Evolutionary conservation across 2,329 filamentous ascomycete genomes (phyloP).

Genomic region (Talaromyces pinophilus): DNA sequence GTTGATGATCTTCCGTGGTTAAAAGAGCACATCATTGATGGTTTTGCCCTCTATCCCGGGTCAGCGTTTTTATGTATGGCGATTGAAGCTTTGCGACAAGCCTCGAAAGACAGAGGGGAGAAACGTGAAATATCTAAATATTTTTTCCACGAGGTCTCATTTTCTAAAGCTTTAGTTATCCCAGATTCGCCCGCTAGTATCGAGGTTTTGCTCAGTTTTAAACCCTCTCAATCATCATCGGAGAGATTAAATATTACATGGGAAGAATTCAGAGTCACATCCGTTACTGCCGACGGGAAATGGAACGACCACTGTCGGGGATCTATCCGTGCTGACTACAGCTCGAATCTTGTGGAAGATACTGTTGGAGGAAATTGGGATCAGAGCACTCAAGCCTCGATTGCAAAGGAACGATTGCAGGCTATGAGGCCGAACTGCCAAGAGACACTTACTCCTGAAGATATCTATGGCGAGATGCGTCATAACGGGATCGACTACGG

Average conservation of each 20-base stretch:
- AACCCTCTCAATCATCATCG: not conserved
- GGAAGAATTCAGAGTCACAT: not conserved
- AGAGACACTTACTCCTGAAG: not conserved
- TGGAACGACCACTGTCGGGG: constrained; percentile 12
- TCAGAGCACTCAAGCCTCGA: not conserved
- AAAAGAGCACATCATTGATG: constrained; percentile 35
- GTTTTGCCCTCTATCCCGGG: constrained; percentile 29
- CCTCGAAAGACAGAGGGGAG: not conserved
- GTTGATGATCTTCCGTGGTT: constrained; percentile 38
- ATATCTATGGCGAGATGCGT: not conserved
- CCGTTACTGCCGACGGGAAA: not conserved
- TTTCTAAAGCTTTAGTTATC: constrained; percentile 8
- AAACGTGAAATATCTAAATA: not conserved
- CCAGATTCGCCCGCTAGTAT: not conserved
- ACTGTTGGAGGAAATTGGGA: not conserved
- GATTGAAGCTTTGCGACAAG: constrained; percentile 28
- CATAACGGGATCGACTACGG: not conserved
- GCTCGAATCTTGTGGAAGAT: not conserved
- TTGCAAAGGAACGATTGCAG: not conserved
- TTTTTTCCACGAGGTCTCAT: not conserved
- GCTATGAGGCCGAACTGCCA: not conserved
- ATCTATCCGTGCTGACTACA: not conserved
- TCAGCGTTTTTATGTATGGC: constrained; percentile 34
- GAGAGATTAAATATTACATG: not conserved
- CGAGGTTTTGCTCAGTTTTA: not conserved